Base-by-base conservation (phyloP, 169 alveolate species). In the Plasmodium berghei region DNA sequence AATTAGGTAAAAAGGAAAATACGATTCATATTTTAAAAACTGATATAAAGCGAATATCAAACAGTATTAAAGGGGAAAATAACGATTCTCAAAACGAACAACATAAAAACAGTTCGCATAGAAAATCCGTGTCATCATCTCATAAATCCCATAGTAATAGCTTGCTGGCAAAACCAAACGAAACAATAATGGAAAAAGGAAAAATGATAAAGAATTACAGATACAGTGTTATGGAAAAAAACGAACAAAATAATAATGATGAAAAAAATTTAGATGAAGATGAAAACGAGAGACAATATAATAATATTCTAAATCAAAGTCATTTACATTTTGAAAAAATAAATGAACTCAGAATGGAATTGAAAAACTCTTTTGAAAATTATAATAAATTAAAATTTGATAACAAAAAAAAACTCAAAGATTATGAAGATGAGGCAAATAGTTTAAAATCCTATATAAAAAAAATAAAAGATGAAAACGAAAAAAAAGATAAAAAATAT, bases 361-460 rank as follows among this genome's bases (percentile, higher is more conserved):
- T 80, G 62, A 80, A 66, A 49, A 67, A 80, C 28, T 80, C 90
- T 10, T 59, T 66, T 59, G 70, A 45, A 67, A 80, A 59, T 66
- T 80, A 80, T 61, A 80, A 80, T 45, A 49, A 80, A 55, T 52
- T 80, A 24, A 80, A 80, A 80, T 80, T 67, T 59, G 90, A 80
- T 67, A 80, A 72, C 34, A 62, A 67, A 54, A 64, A 80, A 56
- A 66, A 80, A 67, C 67, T 80, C 42, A 83, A 80, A 80, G 80
- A 80, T 28, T 80, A 67, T 61, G 62, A 80, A 42, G 83, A 80
- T 42, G 90, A 80, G 58, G 90, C 90, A 12, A 80, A 80, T 54
- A 80, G 69, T 42, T 80, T 80, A 80, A 80, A 80, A 67, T 55
- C 18, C 8, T 80, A 67, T 18, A 80, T 80, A 55, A 80, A 80